phyloP scores from a whole-genome alignment of 2,329 filamentous ascomycete species.

The Verticillium nubilum region DNA sequence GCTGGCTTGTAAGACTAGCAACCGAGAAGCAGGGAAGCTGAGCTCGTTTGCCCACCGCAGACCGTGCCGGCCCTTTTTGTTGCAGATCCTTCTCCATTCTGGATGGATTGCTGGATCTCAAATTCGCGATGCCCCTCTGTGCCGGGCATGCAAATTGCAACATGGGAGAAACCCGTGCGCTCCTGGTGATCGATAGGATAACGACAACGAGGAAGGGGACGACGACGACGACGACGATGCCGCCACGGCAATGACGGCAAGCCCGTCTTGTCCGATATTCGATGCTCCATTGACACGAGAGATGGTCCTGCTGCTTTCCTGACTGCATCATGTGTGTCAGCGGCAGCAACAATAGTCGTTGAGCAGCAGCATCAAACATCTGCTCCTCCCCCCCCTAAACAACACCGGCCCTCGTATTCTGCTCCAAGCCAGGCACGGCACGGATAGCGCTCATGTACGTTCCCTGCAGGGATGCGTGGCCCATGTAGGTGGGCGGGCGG shows the following conservation, averaged over 20 bases:
- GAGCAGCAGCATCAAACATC: not conserved
- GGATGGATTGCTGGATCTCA: not conserved
- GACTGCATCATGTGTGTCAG: not conserved
- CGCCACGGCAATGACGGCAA: not conserved
- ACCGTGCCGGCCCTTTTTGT: not conserved
- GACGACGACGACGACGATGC: not conserved
- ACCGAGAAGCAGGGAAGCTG: not conserved
- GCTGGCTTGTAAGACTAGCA: not conserved
- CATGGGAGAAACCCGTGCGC: not conserved
- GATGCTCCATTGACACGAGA: not conserved
- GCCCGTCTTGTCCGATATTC: not conserved
- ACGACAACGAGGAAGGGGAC: not conserved
- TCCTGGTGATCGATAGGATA: not conserved
- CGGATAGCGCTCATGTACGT: slow-evolving; percentile 7
- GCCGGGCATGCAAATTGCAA: not conserved
- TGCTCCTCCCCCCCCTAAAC: no score
- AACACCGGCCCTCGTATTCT: slow-evolving; percentile 11
- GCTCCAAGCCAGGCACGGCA: slow-evolving; percentile 1
- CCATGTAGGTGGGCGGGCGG: not conserved
- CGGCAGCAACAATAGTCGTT: not conserved
- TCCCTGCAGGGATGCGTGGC: slow-evolving; percentile 9
- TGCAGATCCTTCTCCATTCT: not conserved
- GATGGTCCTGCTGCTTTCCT: not conserved
- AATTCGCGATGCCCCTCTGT: not conserved
- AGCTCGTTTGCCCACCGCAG: not conserved